phyloP scores from a whole-genome alignment of 2,329 filamentous ascomycete genomes.

The Monosporascus sp. region DNA sequence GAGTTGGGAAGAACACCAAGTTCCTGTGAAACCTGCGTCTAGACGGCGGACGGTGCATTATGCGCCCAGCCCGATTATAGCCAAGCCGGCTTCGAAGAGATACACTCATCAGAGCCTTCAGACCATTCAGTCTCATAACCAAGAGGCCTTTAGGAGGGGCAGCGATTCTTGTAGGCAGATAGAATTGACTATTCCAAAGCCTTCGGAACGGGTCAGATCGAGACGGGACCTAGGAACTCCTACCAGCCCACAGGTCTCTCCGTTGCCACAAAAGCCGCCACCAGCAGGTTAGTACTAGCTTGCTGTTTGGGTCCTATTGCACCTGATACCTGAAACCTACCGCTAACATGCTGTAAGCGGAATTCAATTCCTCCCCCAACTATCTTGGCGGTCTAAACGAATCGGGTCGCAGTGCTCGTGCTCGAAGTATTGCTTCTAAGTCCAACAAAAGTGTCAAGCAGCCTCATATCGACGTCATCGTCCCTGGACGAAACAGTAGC shows the following conservation, averaged over 20 bases:
- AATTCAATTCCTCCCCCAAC: slow-evolving; percentile 7
- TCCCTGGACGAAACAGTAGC: slow-evolving; percentile 31
- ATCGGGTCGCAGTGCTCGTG: slow-evolving; percentile 10
- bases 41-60: slow-evolving; percentile 15
- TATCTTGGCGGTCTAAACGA: slow-evolving; percentile 7
- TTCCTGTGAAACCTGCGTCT: slow-evolving; percentile 6
- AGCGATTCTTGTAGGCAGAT: slow-evolving; percentile 8
- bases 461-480: slow-evolving; percentile 30
- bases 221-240: slow-evolving; percentile 13
- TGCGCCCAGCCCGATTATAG: slow-evolving; percentile 5
- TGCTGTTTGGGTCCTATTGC: slow-evolving; percentile 1
- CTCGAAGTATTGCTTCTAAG: slow-evolving; percentile 18
- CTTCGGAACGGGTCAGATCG: slow-evolving; percentile 9
- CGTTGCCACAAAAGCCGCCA: slow-evolving; percentile 9
- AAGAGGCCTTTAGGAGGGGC: slow-evolving; percentile 7
- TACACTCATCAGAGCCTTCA: slow-evolving; percentile 17
- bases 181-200: slow-evolving; percentile 5
- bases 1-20: slow-evolving; percentile 3
- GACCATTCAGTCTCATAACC: slow-evolving; percentile 7
- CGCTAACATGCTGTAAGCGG: slow-evolving; percentile 13
- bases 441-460: slow-evolving; percentile 19
- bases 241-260: slow-evolving; percentile 14
- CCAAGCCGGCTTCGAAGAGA: slow-evolving; percentile 12
- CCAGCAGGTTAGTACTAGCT: slow-evolving; percentile 16
- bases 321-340: not conserved